Conservation (phyloP, 2,329 filamentous ascomycete genomes). For the Trichophyton schoenleinii region DNA sequence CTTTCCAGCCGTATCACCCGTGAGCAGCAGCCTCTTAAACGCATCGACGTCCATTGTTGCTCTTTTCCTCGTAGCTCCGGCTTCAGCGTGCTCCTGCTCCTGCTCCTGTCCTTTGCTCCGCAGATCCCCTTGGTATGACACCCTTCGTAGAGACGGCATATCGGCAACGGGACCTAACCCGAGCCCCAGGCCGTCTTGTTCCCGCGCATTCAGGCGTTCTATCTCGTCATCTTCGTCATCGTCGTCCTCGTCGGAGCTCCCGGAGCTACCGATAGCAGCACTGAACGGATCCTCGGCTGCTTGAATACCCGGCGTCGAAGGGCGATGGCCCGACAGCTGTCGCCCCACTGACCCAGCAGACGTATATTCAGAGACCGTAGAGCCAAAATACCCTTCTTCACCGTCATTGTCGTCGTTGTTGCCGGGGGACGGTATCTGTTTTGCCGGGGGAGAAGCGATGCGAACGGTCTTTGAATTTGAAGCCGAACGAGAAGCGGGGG, state of each 20-base stretch:
- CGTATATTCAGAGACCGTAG: neutral
- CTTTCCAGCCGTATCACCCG: constrained; percentile 44
- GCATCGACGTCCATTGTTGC: constrained; percentile 60
- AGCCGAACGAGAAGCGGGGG: neutral
- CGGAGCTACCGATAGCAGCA: constrained; percentile 16
- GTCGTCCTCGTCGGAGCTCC: constrained; percentile 18
- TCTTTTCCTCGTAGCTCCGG: constrained; percentile 16
- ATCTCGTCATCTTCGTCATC: constrained; percentile 9
- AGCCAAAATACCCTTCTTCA: neutral
- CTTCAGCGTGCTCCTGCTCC: neutral
- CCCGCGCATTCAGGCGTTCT: neutral
- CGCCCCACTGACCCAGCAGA: neutral
- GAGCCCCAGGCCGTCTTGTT: neutral
- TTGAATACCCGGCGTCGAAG: neutral
- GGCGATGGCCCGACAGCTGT: neutral
- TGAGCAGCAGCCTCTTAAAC: constrained; percentile 64
- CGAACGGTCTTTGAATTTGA: constrained; percentile 11
- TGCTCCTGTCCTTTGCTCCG: neutral
- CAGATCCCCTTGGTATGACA: neutral
- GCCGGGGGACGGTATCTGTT: constrained; percentile 14
- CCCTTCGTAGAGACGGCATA: neutral
- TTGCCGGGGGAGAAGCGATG: constrained; percentile 30
- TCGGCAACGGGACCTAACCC: neutral
- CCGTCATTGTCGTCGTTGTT: neutral
- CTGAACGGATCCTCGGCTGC: neutral